Evolutionary conservation across 108 stramenopile genomes (phyloP), one percentile per base, ranked within the genome.

Genomic region (Conticribra guillardii): DNA sequence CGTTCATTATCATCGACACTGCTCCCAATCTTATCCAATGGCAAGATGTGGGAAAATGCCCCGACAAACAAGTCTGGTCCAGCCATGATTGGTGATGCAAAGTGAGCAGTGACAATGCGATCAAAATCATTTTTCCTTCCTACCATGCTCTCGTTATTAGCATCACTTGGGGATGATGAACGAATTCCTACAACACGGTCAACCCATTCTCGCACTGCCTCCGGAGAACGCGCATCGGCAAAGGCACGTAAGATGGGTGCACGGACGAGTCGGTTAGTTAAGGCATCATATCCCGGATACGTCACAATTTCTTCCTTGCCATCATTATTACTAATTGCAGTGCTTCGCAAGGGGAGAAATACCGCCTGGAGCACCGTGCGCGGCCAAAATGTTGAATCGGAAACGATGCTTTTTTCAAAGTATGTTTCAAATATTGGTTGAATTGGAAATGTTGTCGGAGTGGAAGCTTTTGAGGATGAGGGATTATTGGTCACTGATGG

Each of bases 201-300:
- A 31, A 85, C 72, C 84, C 84, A 87, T 17, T 67, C 67, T 29
- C 60, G 37, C 4, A 83, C 84, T 23, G 57, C 71, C 19, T 65
- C 32, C 17, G 87, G 87, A 3, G 87, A 77, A 15, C 87, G 69
- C 21, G 84, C 74, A 67, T 87, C 87, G 18, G 76, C 81, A 54
- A 87, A 79, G 17, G 84, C 87, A 16, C 84, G 67, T 7, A 87
- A 50, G 59, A 87, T 87, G 14, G 87, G 87, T 1, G 87, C 87
- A 29, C 87, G 82, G 15, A 82, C 57, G 2, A 87, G 57, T 17
- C 84, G 65, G 47, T 82, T 72, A 24, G 57, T 17, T 24, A 85
- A 60, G 4, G 81, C 81, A 2, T 77, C 82, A 61, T 81, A 87
- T 24, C 84, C 82, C 23, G 87, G 87, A 80, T 77, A 87, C n/a